phyloP scores from a whole-genome alignment of 495 filamentous ascomycete species.

The Penicillium subrubescens region DNA sequence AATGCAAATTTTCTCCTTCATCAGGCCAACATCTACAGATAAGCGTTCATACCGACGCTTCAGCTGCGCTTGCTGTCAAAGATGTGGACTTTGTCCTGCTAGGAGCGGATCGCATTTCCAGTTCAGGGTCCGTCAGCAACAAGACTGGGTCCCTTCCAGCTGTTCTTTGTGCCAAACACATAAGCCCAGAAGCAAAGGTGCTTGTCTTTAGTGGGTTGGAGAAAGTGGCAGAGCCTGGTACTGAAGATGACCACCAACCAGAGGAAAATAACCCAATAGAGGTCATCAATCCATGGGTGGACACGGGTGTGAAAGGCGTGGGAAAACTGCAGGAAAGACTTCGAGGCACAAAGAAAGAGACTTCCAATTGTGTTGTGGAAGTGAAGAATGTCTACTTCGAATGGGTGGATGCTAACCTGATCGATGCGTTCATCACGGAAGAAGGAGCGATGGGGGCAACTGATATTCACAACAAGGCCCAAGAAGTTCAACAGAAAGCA shows the following conservation, averaged over 20 bases:
- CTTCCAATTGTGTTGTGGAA: conserved; percentile 25
- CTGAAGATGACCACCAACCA: conserved; percentile 32
- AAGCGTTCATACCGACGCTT: conserved; percentile 62
- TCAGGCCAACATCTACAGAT: conserved; percentile 33
- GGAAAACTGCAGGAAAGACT: conserved; percentile 21
- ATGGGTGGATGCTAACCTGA: conserved; percentile 56
- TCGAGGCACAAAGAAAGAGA: neutral
- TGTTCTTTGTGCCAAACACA: conserved; percentile 50
- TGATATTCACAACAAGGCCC: conserved; percentile 34
- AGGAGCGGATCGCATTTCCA: conserved; percentile 63
- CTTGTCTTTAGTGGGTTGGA: conserved; percentile 59
- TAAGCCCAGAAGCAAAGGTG: conserved; percentile 45
- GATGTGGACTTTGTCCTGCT: conserved; percentile 57
- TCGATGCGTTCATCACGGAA: conserved; percentile 62
- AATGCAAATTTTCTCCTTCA: conserved; percentile 21
- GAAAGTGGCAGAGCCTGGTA: conserved; percentile 56
- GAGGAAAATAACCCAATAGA: conserved; percentile 54
- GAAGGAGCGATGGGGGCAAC: conserved; percentile 36
- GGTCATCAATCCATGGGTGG: conserved; percentile 49
- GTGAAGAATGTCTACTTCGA: conserved; percentile 68
- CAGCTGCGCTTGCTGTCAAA: conserved; percentile 51
- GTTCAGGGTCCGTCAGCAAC: conserved; percentile 58
- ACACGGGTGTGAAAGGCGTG: conserved; percentile 27
- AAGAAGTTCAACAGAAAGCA: conserved; percentile 28
- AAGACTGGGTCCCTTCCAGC: conserved; percentile 65